Evolutionary conservation across 106 monocot species (phyloP), one percentile per base, ranked within the genome.

Genomic region (Vanilla planifolia): DNA sequence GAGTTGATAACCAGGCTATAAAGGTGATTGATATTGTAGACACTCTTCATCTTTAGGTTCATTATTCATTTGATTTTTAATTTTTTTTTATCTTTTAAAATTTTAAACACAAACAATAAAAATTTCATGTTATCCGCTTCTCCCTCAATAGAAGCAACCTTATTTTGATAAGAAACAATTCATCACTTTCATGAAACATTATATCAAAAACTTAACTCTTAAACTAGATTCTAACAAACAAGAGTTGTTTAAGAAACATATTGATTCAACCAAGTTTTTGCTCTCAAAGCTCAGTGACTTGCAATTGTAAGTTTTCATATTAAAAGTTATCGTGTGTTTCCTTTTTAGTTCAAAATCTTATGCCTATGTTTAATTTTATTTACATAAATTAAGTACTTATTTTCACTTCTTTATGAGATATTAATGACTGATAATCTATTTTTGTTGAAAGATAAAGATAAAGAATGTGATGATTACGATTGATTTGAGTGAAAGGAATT

Each of bases 21-120:
- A 94, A 73, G 69, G 93, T 85, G 19, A 80, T 94, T 4, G 93
- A 94, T 62, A 94, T 94, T 40, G 80, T 94, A 16, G 93, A 88
- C 63, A 82, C 88, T 7, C 85, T 93, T 61, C 75, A 84, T 6
- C 88, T 93, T 63, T 84, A 93, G 92, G 92, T 92, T 41, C 39
- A 0, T 62, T 17, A 13, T 16, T 8, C 39, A 39, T 39, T 39
- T 6, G 10, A 39, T 39, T 5, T 39, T 5, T 39, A 10, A 4
- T 56, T 45, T 45, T 45, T n/a, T n/a, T 56, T 29, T 17, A 17
- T 24, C 42, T 26, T 21, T 39, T 6, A 39, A 39, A 4, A 39
- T 39, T 39, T n/a, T n/a, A n/a, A n/a, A n/a, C n/a, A n/a, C n/a
- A n/a, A n/a, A n/a, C n/a, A n/a, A 21, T 45, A 14, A 21, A 25